phyloP scores from a whole-genome alignment of 768 basidiomycete genomes.

The Tricholoma flavovirens region DNA sequence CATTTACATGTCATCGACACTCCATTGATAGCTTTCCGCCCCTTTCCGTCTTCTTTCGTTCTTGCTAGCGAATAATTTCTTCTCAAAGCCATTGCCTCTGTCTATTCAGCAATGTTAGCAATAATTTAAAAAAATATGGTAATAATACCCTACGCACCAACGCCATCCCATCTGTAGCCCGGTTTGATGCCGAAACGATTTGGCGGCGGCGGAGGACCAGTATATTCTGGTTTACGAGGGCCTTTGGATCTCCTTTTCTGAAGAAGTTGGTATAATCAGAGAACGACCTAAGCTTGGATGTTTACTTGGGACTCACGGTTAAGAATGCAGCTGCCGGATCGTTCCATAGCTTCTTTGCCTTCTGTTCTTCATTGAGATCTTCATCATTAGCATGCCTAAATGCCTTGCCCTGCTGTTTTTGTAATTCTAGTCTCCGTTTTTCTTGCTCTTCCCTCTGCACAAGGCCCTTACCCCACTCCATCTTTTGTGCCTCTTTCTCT shows the following conservation, averaged over 20 bases:
- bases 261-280: constrained; percentile 5
- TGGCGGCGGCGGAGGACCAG: constrained; percentile 82
- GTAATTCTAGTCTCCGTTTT: constrained; percentile 55
- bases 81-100: constrained; percentile 91
- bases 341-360: constrained; percentile 83
- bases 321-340: constrained; percentile 97
- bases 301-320: constrained; percentile 47
- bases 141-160: constrained; percentile 53
- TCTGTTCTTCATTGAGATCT: constrained; percentile 81
- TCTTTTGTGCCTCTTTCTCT: constrained; percentile 84
- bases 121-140: constrained; percentile 2
- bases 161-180: constrained; percentile 98
- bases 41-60: constrained; percentile 71
- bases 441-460: constrained; percentile 83
- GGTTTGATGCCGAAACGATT: constrained; percentile 95
- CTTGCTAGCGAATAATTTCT: constrained; percentile 78
- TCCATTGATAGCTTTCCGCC: constrained; percentile 77
- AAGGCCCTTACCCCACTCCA: constrained; percentile 98
- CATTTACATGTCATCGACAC: constrained; percentile 88
- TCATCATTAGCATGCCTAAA: constrained; percentile 80
- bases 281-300: not conserved
- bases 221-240: constrained; percentile 78
- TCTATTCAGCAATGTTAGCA: constrained; percentile 41
- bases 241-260: constrained; percentile 75
- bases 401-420: constrained; percentile 56